Evolutionary conservation across 768 basidiomycete species (phyloP), one percentile per base, ranked within the genome.

Genomic region (Coprinopsis cinerea): DNA sequence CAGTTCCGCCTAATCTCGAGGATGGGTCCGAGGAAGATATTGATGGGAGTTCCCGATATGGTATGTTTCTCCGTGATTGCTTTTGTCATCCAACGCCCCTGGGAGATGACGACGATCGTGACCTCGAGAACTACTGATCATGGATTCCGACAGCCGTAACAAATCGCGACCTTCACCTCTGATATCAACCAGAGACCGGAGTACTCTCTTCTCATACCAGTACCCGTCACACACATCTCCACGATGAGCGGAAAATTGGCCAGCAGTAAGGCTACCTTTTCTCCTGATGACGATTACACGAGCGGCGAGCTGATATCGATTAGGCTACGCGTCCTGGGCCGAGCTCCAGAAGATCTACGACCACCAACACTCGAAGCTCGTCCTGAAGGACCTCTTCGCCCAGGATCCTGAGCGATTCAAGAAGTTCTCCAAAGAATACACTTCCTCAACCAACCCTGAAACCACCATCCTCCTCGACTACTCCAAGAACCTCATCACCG

Each of bases 401-500:
- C 75, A 85, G 60, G 93, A 97, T 70, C 83, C 93, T 14, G 52
- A 78, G 48, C 86, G 96, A 51, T 99, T 97, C 75, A 61, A 78
- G 42, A 90, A 85, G 62, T 93, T 92, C 71, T 90, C 85, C 39
- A 77, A 74, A 47, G 76, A 83, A 54, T 94, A 93, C 69, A 74
- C 75, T 34, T 81, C 88, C 22, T 61, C 77, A 5, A 74, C 73
- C 36, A 83, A 85, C 43, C 76, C 83, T 6, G 74, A 76, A 53
- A 83, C 85, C 46, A 85, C 87, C 45, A 78, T 99, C 74, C 79
- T 99, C 53, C 77, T 96, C 63, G 95, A 99, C 69, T 94, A 89
- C 73, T 96, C 92, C 63, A 98, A 99, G 72, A 95, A 98, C 73
- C 71, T 97, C 57, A 81, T 98, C 75, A 92, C 87, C 51, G 73